Conservation (phyloP, 805 yeast genomes). For the Candida ovalis region DNA sequence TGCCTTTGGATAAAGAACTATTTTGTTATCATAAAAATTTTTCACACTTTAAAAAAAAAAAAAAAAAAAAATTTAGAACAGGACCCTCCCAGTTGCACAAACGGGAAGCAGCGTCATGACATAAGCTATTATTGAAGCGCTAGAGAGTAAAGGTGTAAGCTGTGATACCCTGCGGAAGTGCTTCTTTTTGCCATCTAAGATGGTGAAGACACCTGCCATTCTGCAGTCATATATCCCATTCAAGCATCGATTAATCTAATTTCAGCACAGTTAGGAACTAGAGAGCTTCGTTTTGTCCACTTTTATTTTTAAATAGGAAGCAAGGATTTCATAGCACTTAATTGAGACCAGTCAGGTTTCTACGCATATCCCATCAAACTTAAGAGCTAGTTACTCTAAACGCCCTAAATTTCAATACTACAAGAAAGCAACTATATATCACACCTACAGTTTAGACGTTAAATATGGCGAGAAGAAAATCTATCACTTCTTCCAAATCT, state of each 20-base stretch:
- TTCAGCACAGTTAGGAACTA: neutral
- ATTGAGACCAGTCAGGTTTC: no score
- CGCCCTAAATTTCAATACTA: neutral
- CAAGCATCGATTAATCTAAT: neutral
- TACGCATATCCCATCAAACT: neutral
- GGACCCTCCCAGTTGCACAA: slow-evolving; percentile 10
- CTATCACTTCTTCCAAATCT: slow-evolving; percentile 2
- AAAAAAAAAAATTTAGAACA: slow-evolving; percentile 7
- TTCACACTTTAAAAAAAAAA: slow-evolving; percentile 1
- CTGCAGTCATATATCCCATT: no score
- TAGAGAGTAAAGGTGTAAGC: no score
- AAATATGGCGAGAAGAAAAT: slow-evolving; percentile 8
- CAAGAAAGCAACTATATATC: neutral
- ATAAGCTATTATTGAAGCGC: no score
- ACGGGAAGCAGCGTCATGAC: slow-evolving; percentile 10
- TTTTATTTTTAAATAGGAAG: no score
- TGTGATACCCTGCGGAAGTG: neutral
- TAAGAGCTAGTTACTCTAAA: neutral
- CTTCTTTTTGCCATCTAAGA: neutral
- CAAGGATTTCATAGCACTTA: no score
- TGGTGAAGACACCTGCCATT: neutral
- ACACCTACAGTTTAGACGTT: neutral
- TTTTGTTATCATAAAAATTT: neutral
- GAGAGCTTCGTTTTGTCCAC: no score
- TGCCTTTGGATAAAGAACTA: neutral